Evolutionary conservation across 2,329 filamentous ascomycete genomes (phyloP).

Genomic region (Aspergillus sp.): DNA sequence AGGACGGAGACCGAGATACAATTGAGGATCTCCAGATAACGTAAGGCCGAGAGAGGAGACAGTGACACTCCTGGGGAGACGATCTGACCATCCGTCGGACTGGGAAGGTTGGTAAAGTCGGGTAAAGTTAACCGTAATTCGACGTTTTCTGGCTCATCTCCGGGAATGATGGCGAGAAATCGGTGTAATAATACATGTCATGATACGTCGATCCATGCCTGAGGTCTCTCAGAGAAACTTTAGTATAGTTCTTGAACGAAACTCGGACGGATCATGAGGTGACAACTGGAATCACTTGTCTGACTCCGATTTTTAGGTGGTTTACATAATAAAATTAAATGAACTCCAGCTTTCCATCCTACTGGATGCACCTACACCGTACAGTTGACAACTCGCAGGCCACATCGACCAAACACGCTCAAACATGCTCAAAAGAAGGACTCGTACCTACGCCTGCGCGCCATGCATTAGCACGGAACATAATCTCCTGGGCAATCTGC

Average conservation of each 20-base stretch:
- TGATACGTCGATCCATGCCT: no score
- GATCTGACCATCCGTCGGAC: not conserved
- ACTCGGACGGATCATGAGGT: not conserved
- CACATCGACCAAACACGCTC: not conserved
- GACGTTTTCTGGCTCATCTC: not conserved
- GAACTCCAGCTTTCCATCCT: not conserved
- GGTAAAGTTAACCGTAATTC: not conserved
- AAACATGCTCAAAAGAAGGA: not conserved
- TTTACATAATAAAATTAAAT: not conserved
- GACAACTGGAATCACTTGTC: not conserved
- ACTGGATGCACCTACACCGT: no score
- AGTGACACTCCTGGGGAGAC: conserved; percentile 3
- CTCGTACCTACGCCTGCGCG: not conserved
- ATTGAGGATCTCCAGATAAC: conserved; percentile 22
- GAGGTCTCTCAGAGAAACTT: no score
- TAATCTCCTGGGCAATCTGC: not conserved
- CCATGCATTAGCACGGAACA: conserved; percentile 6
- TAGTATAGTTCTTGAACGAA: no score
- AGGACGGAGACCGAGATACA: conserved; percentile 18
- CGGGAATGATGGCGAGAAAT: no score
- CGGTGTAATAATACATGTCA: no score
- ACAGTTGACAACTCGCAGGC: no score
- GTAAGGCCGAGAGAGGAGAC: conserved; percentile 17
- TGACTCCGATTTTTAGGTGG: no score
- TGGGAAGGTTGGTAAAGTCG: not conserved